phyloP scores from a whole-genome alignment of 495 filamentous ascomycete species.

The Neurospora sp. region DNA sequence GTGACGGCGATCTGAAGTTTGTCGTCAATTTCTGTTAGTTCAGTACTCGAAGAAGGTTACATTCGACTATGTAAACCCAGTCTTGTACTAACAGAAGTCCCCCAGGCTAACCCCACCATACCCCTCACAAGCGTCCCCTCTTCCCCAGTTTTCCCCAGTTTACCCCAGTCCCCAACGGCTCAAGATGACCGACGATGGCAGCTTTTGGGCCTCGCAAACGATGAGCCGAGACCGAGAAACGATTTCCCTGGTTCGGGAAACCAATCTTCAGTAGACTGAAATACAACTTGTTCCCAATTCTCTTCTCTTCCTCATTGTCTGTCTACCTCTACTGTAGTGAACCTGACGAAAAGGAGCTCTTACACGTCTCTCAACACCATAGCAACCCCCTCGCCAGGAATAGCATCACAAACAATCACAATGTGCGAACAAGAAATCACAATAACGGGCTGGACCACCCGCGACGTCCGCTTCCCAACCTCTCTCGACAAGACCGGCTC shows the following conservation, averaged over 20 bases:
- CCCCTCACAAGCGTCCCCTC: background rate
- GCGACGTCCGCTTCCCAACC: constrained; percentile 89
- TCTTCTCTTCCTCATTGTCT: constrained; percentile 6
- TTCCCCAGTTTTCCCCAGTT: background rate
- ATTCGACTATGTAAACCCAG: too few species aligned
- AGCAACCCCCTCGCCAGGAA: background rate
- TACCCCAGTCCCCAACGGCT: background rate
- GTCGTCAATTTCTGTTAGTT: background rate
- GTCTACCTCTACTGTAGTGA: background rate
- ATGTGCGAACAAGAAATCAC: constrained; percentile 50
- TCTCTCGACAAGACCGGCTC: constrained; percentile 92
- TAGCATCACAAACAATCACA: background rate
- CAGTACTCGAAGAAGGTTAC: background rate
- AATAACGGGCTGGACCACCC: constrained; percentile 68
- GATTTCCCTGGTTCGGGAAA: background rate
- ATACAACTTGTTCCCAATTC: background rate
- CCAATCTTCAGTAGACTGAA: background rate
- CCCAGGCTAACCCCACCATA: constrained; percentile 7
- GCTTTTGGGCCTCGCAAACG: background rate
- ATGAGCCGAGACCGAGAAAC: background rate
- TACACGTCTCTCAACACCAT: background rate
- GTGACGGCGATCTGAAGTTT: background rate
- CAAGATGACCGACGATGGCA: background rate
- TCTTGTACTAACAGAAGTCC: background rate
- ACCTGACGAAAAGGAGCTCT: background rate